Percentiles rank a stretch among this genome's conserved stretches.
phyloP scores from a whole-genome alignment of 306 rosid genomes.

The Albizia julibrissin region DNA sequence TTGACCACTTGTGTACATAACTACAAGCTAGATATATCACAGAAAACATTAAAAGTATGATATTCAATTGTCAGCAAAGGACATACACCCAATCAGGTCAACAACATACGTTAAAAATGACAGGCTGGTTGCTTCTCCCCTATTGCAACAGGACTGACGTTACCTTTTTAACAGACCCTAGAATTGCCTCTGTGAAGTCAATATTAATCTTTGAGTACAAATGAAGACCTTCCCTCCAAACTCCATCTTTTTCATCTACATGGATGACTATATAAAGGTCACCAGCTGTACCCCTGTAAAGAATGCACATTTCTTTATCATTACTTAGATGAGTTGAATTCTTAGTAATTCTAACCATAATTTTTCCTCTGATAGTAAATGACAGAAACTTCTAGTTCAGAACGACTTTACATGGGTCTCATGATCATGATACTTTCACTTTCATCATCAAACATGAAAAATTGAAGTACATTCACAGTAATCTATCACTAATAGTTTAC shows the following conservation, averaged over 20 bases:
- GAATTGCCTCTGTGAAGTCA: constrained; percentile 83
- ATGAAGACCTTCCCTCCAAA: constrained; percentile 81
- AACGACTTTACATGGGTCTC: background rate
- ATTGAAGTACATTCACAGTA: background rate
- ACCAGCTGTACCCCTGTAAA: constrained; percentile 68
- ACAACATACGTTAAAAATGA: background rate
- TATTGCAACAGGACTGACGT: constrained; percentile 10
- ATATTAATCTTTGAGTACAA: constrained; percentile 73
- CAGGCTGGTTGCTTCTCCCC: constrained; percentile 3
- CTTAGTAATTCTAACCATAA: constrained; percentile 17
- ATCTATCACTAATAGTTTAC: constrained; percentile 1
- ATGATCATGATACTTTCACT: constrained; percentile 8
- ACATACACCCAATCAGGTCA: background rate
- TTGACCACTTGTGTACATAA: background rate
- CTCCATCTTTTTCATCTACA: constrained; percentile 69
- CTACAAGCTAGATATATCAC: background rate
- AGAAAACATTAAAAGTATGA: background rate
- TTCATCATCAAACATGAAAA: constrained; percentile 3
- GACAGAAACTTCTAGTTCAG: constrained; percentile 2
- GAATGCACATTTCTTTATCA: constrained; percentile 17
- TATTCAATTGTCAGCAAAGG: background rate
- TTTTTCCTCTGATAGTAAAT: constrained; percentile 24
- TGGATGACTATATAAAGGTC: constrained; percentile 79
- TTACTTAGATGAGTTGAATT: constrained; percentile 9
- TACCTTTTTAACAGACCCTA: constrained; percentile 81